Base-by-base conservation (phyloP, 805 yeast species). In the Dipodascopsis uninucleata region DNA sequence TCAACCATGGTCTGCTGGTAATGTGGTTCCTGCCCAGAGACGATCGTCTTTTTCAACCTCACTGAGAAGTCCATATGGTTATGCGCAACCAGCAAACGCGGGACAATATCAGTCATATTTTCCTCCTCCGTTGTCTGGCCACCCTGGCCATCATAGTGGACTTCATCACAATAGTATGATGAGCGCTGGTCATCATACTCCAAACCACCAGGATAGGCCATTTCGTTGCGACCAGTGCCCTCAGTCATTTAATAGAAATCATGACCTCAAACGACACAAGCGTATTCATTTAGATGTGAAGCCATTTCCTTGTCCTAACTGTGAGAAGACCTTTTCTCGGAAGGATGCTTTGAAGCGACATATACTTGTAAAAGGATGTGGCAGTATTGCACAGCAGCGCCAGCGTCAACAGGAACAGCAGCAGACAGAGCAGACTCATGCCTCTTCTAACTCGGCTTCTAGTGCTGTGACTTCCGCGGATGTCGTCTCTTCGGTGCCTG, bases 271-370 rank as follows among this genome's bases (percentile, higher is more conserved):
- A 42, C 41, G 59, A 7, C 59, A 55, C 34, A 44, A 52, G 42
- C 49, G 50, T 17, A 53, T 47, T 17, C 59, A 55, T 41, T 43
- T 52, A 10, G 56, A 44, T 23, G 55, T 49, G 9, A 52, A 52
- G 41, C 56, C 56, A 16, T 52, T 52, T 43, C 55, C 56, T 18
- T 55, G 59, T 38, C 45, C 53, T 10, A 40, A 37, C 21, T 55
- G 59, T 43, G 55, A 46, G 21, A 55, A 55, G 41, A 40, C 53
- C 6, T 55, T 52, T 36, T 46, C 57, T 20, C 53, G 59, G 16
- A 55, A 55, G 25, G 59, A 55, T 22, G 59, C 58, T 4, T 37
- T 55, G n/a, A 46, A 47, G 37, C 34, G 59, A 14, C 59, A 55
- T 36, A 36, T 55, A 9, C 47, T 49, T 8, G 54, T 49, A 20